Base-by-base conservation (phyloP, 2,329 filamentous ascomycete species). In the Penicillium sp. region DNA sequence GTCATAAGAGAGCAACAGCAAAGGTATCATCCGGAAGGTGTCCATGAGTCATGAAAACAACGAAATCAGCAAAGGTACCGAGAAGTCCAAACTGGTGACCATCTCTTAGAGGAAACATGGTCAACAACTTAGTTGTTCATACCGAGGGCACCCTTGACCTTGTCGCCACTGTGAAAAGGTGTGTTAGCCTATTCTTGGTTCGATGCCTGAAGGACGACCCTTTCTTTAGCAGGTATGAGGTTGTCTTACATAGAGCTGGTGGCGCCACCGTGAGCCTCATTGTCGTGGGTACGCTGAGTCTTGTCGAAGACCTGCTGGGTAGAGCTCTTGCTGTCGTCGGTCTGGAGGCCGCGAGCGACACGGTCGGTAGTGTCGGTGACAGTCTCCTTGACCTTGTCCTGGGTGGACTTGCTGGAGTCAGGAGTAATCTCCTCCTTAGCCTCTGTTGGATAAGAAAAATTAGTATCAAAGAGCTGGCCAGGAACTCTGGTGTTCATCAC, bases 371-470 rank as follows among this genome's bases (percentile, higher is more conserved):
- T 80, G 68, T 84, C 84, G 64, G 84, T 87, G 71, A 84, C 53
- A 58, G 75, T 73, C 75, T 88, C 85, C 74, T 83, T 83, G 65
- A 83, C 66, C 81, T 87, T 85, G 65, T 87, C 78, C 70, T 81
- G 77, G 69, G 84, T 86, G 64, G 85, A 87, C 80, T 89, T 88
- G 77, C 81, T 75, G 72, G 80, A 81, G 75, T 88, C 81, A 61
- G 86, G 86, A 69, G 81, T 85, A 59, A 85, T 65, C 70, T 82
- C 79, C 82, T 88, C 84, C 72, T 78, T 76, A 64, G 81, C 77
- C 83, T 87, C 83, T 79, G 66, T 58, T 4, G 13, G 42, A 48
- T 1, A 19, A 35, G 26, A 11, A 33, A 19, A 19, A 78, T 79
- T 72, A 66, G 60, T 13, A 52, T 46, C 8, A 43, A 19, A 19